phyloP scores from a whole-genome alignment of 352 stramenopile species.

The Phytophthora vignae region DNA sequence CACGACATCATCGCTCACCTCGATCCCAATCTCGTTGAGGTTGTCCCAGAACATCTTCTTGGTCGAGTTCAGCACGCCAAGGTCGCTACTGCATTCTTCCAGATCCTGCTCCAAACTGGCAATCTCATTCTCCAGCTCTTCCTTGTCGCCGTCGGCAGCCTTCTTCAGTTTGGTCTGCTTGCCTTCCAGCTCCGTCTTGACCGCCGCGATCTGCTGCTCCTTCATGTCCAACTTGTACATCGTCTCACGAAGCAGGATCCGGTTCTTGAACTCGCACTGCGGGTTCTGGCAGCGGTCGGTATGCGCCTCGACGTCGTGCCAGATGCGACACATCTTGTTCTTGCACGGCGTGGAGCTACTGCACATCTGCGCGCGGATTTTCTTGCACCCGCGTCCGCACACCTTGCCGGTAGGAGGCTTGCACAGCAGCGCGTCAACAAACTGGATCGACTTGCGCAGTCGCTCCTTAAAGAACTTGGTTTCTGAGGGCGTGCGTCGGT shows the following conservation, averaged over 20 bases:
- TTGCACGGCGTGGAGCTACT: constrained; percentile 66
- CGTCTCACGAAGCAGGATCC: constrained; percentile 74
- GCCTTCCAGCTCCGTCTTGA: constrained; percentile 40
- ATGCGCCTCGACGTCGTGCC: constrained; percentile 78
- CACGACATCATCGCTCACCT: constrained; percentile 55
- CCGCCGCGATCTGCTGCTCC: constrained; percentile 52
- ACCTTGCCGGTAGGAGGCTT: constrained; percentile 55
- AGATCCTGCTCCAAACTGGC: constrained; percentile 70
- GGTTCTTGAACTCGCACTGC: constrained; percentile 76
- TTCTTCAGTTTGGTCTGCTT: constrained; percentile 57
- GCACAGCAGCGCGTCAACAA: constrained; percentile 74
- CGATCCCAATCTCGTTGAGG: constrained; percentile 76
- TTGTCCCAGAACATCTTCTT: constrained; percentile 69
- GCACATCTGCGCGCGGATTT: constrained; percentile 76
- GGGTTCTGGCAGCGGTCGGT: constrained; percentile 71
- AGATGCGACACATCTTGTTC: constrained; percentile 76
- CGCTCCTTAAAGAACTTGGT: constrained; percentile 79
- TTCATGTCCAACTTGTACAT: constrained; percentile 82
- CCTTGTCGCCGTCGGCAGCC: constrained; percentile 34
- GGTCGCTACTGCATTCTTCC: constrained; percentile 55
- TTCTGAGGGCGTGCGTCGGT: constrained; percentile 54
- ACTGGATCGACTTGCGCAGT: constrained; percentile 69
- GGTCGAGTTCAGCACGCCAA: constrained; percentile 47
- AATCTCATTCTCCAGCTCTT: constrained; percentile 65
- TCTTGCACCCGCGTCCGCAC: constrained; percentile 60